Base-by-base conservation (phyloP, 2,329 filamentous ascomycete species). In the Colletotrichum viniferum region DNA sequence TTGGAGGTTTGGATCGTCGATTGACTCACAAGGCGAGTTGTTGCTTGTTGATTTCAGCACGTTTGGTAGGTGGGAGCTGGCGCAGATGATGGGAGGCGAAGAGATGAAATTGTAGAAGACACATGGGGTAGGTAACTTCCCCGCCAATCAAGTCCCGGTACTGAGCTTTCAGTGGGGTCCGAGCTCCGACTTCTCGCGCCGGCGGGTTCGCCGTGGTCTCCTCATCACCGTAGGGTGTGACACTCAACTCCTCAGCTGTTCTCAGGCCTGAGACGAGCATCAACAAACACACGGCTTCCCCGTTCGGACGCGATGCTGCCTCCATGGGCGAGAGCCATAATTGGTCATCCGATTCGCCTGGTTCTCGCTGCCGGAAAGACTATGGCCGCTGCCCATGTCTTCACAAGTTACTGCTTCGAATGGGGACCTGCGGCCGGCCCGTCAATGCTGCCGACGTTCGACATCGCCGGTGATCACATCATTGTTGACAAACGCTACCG, bases 381-480 rank as follows among this genome's bases (percentile, higher is more conserved):
- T 71, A 80, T 89, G 52, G 85, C 87, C 67, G 79, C 88, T 58
- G 81, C 82, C 30, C 91, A 92, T 81, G 81, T 92, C n/a, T 81
- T 88, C 74, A 84, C 82, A 81, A 89, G 91, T 58, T 93, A 97
- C 84, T 86, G 91, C 79, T 91, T 92, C 85, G 18, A 88, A 88
- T 77, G 80, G 78, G 89, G 89, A 24, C 84, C 87, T 5, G 92
- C 92, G 18, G 87, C 88, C 30, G 96, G 96, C 3, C 92, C 95
- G 5, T 96, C 94, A 21, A 98, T 98, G 97, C 90, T 97, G 66
- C 96, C 96, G 9, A 98, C 95, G 0, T 92, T 98, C 76, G 87
- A 89, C 28, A 87, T 92, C 2, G 84, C 87, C 10, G 93, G 92
- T 71, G 94, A 96, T 81, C 92, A 88, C 83, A 88, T 96, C 62